Percentiles rank a stretch among this genome's conserved stretches.
Evolutionary conservation across 2,329 filamentous ascomycete genomes (phyloP).

Genomic region (Calonectria multiphialidica): DNA sequence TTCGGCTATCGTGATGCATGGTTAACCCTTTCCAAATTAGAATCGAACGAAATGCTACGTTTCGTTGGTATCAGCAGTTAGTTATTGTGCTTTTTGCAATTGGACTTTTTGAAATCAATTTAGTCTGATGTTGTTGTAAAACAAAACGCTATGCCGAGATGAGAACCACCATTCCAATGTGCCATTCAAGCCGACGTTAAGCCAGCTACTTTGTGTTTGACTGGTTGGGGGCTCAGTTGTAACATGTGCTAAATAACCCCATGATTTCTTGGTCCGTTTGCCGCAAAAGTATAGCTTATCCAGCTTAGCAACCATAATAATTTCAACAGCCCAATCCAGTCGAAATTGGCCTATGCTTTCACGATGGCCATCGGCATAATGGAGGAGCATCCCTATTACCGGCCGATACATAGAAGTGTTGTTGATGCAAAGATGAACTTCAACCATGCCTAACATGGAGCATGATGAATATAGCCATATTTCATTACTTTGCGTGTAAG

Average conservation of each 20-base stretch:
- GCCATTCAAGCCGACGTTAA: not conserved
- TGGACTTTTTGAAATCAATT: not conserved
- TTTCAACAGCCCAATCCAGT: not conserved
- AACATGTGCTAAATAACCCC: constrained; percentile 6
- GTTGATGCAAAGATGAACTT: constrained; percentile 15
- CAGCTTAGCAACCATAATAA: not conserved
- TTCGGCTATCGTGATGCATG: too few species aligned
- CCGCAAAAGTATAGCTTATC: constrained; percentile 12
- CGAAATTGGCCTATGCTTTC: constrained; percentile 14
- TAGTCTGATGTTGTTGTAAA: not conserved
- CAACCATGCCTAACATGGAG: constrained; percentile 6
- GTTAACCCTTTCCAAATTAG: too few species aligned
- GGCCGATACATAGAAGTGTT: not conserved
- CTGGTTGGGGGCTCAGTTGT: constrained; percentile 3
- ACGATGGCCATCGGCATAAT: constrained; percentile 6
- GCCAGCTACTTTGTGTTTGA: not conserved
- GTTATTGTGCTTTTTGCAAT: not conserved
- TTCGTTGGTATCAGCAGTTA: too few species aligned
- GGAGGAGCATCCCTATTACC: constrained; percentile 11
- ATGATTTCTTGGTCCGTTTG: constrained; percentile 2
- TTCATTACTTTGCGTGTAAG: constrained; percentile 17
- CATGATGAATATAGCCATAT: constrained; percentile 19
- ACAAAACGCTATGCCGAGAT: constrained; percentile 4
- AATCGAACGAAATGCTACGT: too few species aligned
- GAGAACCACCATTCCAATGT: constrained; percentile 17